A percentile compares a stretch with the other conserved stretches of the same genome.
phyloP scores from a whole-genome alignment of 1,284 basidiomycete species.

The Cutaneotrichosporon sp. region DNA sequence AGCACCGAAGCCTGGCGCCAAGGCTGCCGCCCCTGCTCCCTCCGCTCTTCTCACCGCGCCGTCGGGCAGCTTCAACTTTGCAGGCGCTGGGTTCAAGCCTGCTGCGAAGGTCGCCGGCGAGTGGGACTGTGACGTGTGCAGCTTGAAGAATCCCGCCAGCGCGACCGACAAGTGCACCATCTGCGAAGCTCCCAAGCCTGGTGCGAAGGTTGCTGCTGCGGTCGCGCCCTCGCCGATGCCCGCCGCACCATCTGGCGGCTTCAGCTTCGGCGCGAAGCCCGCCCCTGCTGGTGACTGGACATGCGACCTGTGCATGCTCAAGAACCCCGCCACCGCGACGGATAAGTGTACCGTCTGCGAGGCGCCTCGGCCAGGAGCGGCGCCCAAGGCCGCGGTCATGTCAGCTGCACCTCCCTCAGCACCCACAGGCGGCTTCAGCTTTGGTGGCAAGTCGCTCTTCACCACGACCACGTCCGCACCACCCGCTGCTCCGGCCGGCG shows the following conservation, averaged over 20 bases:
- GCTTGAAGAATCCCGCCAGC: constrained; percentile 35
- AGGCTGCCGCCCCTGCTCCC: constrained; percentile 9
- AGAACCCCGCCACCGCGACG: constrained; percentile 55
- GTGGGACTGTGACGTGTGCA: constrained; percentile 59
- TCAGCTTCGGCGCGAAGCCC: constrained; percentile 12
- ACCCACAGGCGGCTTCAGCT: constrained; percentile 15
- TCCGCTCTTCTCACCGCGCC: constrained; percentile 4
- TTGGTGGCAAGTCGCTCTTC: constrained; percentile 19
- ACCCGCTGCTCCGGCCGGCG: constrained; percentile 10
- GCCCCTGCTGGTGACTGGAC: constrained; percentile 50
- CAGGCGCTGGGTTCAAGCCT: neutral
- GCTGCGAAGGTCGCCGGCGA: constrained; percentile 25
- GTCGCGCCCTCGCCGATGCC: constrained; percentile 2
- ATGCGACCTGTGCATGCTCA: constrained; percentile 57
- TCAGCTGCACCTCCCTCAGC: constrained; percentile 1
- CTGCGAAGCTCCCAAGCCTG: constrained; percentile 56
- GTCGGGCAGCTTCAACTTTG: constrained; percentile 11
- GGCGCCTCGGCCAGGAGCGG: constrained; percentile 42
- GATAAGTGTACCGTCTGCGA: constrained; percentile 61
- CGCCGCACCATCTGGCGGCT: constrained; percentile 8
- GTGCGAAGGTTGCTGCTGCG: constrained; percentile 7
- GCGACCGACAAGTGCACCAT: constrained; percentile 57
- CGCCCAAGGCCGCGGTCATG: constrained; percentile 11
- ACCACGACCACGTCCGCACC: neutral
- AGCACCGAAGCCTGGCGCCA: constrained; percentile 42